phyloP scores from a whole-genome alignment of 2,329 filamentous ascomycete genomes.

The Xylaria sp. region DNA sequence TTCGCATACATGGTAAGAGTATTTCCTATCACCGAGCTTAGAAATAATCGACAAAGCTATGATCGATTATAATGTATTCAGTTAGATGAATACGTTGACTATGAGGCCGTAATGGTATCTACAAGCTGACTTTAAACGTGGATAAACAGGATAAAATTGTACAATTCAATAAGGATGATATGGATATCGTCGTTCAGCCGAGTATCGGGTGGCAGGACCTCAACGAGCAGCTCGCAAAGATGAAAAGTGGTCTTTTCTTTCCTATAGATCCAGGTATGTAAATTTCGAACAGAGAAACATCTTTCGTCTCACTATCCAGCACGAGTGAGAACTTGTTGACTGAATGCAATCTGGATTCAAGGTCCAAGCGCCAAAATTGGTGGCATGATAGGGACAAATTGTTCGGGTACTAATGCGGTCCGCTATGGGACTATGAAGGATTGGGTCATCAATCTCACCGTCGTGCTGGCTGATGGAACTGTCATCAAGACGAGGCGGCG shows the following conservation, averaged over 20 bases:
- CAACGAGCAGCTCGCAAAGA: constrained; percentile 76
- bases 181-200: constrained; percentile 93
- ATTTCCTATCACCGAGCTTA: too few relatives aligned
- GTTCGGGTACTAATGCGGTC: constrained; percentile 82
- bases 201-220: constrained; percentile 92
- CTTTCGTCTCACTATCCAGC: neutral
- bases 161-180: constrained; percentile 82
- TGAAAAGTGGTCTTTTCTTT: constrained; percentile 84
- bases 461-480: constrained; percentile 81
- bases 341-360: constrained; percentile 42
- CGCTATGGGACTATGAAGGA: constrained; percentile 89
- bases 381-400: constrained; percentile 85
- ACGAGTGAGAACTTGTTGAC: constrained; percentile 53
- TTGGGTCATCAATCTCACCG: constrained; percentile 85
- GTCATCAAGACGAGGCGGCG: constrained; percentile 81
- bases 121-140: constrained; percentile 13
- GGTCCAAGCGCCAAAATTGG: constrained; percentile 78
- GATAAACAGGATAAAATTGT: constrained; percentile 72
- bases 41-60: too few relatives aligned
- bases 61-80: neutral
- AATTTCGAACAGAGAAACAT: neutral
- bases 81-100: neutral
- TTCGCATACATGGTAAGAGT: constrained; percentile 77
- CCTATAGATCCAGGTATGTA: constrained; percentile 81
- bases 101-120: neutral